Base-by-base conservation (phyloP, 805 yeast genomes). In the Wickerhamia fluorescens region DNA sequence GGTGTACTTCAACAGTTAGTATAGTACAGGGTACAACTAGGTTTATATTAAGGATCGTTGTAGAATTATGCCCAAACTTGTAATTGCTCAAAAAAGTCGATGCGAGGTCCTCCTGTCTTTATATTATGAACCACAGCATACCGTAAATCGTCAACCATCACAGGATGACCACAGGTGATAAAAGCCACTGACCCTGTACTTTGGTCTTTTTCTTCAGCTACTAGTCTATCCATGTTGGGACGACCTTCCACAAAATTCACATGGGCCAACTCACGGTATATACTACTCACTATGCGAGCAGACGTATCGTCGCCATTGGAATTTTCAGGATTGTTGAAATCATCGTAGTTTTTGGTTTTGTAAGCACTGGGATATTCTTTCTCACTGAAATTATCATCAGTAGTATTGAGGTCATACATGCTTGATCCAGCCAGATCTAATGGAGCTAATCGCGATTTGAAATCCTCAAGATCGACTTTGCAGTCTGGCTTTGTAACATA, bases 71-170 rank as follows among this genome's bases (percentile, higher is more conserved):
- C 58, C 94, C 94, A 83, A 9, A 69, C 63, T 55, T 80, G 86
- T 27, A 79, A 66, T 45, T 81, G 88, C 48, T 85, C 94, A 45
- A 64, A 77, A 44, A 76, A 76, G 36, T 79, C 88, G 12, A 82
- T 69, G 24, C 82, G 65, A 27, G 66, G 58, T 10, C 63, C 49
- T 12, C 43, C 34, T 1, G 43, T 36, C 20, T 52, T 36, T 29
- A 75, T 47, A 32, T 67, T 48, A 23, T 57, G 38, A 0, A 68
- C 59, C 3, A 76, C 68, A 4, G 66, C 48, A 22, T 56, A 46
- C 45, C 89, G 65, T 13, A 75, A 40, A 3, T 56, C 64, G 43
- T 78, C 87, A 39, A 66, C 75, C 67, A 77, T 67, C 4, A 49
- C 30, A 11, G 73, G 67, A 27, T 78, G 81, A 5, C 86, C 87